phyloP scores from a whole-genome alignment of 345 rosid species.

The Dovyalis caffra region DNA sequence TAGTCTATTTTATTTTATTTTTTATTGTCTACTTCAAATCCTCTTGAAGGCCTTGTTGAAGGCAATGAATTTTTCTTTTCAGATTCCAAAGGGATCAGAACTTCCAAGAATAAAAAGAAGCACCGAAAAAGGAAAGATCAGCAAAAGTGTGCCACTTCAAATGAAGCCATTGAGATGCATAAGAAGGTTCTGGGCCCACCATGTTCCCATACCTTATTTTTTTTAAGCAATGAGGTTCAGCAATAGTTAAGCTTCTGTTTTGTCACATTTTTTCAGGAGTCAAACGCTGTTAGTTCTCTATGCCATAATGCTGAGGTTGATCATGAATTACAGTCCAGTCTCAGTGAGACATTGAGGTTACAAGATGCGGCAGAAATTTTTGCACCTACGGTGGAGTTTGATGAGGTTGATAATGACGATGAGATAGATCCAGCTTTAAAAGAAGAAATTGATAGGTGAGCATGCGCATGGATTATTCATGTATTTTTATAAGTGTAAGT shows the following conservation, averaged over 20 bases:
- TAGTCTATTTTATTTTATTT: slow-evolving; percentile 18
- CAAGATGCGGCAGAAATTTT: slow-evolving; percentile 11
- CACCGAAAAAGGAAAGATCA: slow-evolving; percentile 22
- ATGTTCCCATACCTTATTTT: not conserved
- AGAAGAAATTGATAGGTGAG: slow-evolving; percentile 33
- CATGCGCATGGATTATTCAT: not conserved
- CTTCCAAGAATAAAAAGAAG: slow-evolving; percentile 32
- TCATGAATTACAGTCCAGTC: slow-evolving; percentile 4
- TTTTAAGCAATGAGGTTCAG: not conserved
- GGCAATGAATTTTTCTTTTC: slow-evolving; percentile 20
- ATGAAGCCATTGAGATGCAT: slow-evolving; percentile 7
- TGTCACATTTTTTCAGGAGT: slow-evolving; percentile 10
- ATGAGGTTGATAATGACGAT: slow-evolving; percentile 29
- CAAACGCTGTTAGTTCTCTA: slow-evolving; percentile 3
- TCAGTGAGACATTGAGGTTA: slow-evolving; percentile 11
- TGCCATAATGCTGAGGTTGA: slow-evolving; percentile 4
- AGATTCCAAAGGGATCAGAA: slow-evolving; percentile 22
- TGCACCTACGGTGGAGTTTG: slow-evolving; percentile 16
- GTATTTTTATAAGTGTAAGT: not conserved
- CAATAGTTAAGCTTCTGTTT: not conserved
- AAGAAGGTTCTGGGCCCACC: slow-evolving; percentile 12
- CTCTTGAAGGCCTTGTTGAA: slow-evolving; percentile 39
- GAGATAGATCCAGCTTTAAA: slow-evolving; percentile 33
- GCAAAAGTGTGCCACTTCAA: slow-evolving; percentile 14
- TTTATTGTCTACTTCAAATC: slow-evolving; percentile 34